Percentiles rank a stretch among this genome's conserved stretches.
Conservation (phyloP, 352 stramenopile genomes). For the Phytopythium chamaehyphon region DNA sequence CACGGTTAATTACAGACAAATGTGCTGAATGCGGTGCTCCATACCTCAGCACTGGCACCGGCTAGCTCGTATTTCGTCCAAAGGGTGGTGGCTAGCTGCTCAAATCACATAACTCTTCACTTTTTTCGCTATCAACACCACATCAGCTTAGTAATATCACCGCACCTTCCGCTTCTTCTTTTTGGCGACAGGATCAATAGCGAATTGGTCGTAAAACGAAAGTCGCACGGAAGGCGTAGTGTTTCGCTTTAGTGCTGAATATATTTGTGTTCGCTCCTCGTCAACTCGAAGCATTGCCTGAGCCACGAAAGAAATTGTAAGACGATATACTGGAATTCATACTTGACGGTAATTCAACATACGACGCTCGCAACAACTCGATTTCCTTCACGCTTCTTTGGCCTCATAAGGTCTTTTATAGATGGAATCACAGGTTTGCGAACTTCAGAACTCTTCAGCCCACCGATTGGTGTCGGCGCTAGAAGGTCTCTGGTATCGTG, state of each 20-base stretch:
- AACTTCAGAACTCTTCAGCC: conserved; percentile 16
- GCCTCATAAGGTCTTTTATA: conserved; percentile 21
- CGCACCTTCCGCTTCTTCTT: conserved; percentile 67
- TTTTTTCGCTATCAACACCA: too few relatives aligned
- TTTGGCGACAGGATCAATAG: conserved; percentile 43
- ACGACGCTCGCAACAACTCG: conserved; percentile 33
- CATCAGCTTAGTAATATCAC: too few relatives aligned
- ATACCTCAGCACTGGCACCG: conserved; percentile 59
- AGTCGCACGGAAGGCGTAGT: conserved; percentile 30
- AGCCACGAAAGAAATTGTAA: too few relatives aligned
- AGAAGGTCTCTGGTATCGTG: conserved; percentile 44
- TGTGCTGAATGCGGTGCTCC: background rate
- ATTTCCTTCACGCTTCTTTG: conserved; percentile 16
- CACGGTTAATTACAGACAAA: background rate
- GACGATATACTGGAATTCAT: too few relatives aligned
- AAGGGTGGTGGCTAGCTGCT: conserved; percentile 50
- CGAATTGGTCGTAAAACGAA: conserved; percentile 67
- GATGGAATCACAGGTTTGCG: conserved; percentile 12
- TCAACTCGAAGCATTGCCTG: conserved; percentile 53
- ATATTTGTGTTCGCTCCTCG: conserved; percentile 48
- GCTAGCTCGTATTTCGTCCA: conserved; percentile 59
- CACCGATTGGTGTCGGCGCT: conserved; percentile 12
- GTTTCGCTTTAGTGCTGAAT: conserved; percentile 48
- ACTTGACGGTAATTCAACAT: background rate
- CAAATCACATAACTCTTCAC: background rate